phyloP scores from a whole-genome alignment of 2,329 filamentous ascomycete genomes.

The Aureobasidium sp. region DNA sequence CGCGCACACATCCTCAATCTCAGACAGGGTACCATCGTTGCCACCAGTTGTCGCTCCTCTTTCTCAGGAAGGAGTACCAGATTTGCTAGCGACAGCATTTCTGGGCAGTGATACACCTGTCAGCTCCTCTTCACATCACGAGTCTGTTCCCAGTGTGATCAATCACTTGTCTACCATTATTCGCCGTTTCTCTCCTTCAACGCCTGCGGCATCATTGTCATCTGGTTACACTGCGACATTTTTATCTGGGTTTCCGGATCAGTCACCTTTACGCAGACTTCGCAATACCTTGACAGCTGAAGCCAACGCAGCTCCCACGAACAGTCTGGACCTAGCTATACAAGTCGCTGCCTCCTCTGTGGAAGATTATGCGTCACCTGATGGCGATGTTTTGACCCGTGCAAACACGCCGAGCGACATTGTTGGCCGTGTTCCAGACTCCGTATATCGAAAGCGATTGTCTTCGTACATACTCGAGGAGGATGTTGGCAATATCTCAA shows the following conservation, averaged over 20 bases:
- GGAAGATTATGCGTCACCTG: not conserved
- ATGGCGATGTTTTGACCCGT: not conserved
- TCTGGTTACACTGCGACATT: conserved; percentile 2
- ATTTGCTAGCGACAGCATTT: not conserved
- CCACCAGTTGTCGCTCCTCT: not conserved
- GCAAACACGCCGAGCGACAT: not conserved
- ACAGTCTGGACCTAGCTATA: not conserved
- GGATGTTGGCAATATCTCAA: not conserved
- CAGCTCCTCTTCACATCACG: not conserved
- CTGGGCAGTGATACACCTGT: not conserved
- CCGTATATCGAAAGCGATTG: not conserved
- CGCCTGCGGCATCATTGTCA: not conserved
- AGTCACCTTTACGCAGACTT: not conserved
- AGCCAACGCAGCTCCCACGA: not conserved
- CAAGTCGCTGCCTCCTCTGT: not conserved
- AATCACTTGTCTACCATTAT: not conserved
- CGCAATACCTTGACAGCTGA: not conserved
- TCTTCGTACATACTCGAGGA: not conserved
- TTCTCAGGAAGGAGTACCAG: not conserved
- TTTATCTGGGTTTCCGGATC: not conserved
- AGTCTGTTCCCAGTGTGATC: too few species aligned
- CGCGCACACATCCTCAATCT: not conserved
- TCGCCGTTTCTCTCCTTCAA: not conserved
- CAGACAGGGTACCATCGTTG: not conserved
- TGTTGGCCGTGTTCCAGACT: not conserved